phyloP scores from a whole-genome alignment of 306 rosid species.

The Cercis canadensis region DNA sequence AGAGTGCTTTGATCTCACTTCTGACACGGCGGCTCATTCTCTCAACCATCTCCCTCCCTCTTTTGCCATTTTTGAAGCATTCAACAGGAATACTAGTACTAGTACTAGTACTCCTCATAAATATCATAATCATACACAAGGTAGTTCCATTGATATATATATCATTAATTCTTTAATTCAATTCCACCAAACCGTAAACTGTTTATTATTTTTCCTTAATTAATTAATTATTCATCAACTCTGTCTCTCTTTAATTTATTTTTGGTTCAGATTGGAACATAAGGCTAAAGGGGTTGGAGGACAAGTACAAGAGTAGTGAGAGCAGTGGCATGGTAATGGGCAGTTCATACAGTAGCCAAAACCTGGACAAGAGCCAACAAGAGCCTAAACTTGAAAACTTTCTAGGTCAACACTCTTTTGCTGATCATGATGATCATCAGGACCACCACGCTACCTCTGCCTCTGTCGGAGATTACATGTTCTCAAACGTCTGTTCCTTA shows the following conservation, averaged over 20 bases:
- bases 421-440: constrained; percentile 56
- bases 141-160: too few relatives aligned
- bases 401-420: constrained; percentile 77
- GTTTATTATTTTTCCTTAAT: too few relatives aligned
- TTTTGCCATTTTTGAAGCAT: constrained; percentile 64
- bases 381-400: constrained; percentile 90
- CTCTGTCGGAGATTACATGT: constrained; percentile 42
- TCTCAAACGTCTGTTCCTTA: constrained; percentile 46
- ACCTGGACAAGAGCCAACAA: constrained; percentile 45
- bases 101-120: too few relatives aligned
- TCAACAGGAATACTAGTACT: constrained; percentile 48
- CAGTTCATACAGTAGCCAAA: constrained; percentile 46
- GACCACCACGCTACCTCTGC: constrained; percentile 38
- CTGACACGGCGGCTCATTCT: constrained; percentile 53
- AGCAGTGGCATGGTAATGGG: too few relatives aligned
- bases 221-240: too few relatives aligned
- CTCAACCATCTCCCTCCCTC: constrained; percentile 59
- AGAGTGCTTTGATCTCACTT: constrained; percentile 66
- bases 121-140: too few relatives aligned
- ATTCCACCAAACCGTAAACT: too few relatives aligned
- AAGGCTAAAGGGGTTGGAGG: constrained; percentile 45
- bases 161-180: too few relatives aligned
- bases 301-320: constrained; percentile 60
- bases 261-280: constrained; percentile 80
- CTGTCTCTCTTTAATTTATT: too few relatives aligned